phyloP scores from a whole-genome alignment of 1,284 basidiomycete genomes.

The Singerocomus inundabilis region DNA sequence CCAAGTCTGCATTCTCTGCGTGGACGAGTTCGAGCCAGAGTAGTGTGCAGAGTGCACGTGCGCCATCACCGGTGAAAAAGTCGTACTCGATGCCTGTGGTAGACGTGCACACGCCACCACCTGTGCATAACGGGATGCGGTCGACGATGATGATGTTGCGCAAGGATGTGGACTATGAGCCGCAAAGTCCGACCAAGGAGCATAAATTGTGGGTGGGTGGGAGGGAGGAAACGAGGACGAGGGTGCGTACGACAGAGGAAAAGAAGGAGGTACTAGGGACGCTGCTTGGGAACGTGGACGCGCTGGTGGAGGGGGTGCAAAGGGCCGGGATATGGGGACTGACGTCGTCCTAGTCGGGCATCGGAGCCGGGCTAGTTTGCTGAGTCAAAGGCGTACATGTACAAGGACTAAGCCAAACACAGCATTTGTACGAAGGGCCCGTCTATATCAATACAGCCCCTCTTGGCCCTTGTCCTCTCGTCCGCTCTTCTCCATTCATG shows the following conservation, averaged over 20 bases:
- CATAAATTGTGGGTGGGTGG: conserved; percentile 24
- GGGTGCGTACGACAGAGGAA: conserved; percentile 68
- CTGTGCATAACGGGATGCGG: conserved; percentile 28
- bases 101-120: too few relatives aligned
- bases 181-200: conserved; percentile 61
- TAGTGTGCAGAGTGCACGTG: conserved; percentile 26
- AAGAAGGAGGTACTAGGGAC: conserved; percentile 79
- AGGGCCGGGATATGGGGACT: conserved; percentile 83
- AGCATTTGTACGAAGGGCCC: too few relatives aligned
- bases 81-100: conserved; percentile 28
- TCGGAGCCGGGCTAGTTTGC: too few relatives aligned
- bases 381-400: conserved; percentile 20
- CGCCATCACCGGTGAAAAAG: conserved; percentile 32
- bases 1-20: conserved; percentile 44
- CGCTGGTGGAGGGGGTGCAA: conserved; percentile 79
- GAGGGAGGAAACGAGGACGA: conserved; percentile 5
- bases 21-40: conserved; percentile 39
- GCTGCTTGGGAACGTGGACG: conserved; percentile 86
- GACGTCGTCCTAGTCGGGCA: too few relatives aligned
- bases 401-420: conserved; percentile 11
- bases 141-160: conserved; percentile 62
- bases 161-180: conserved; percentile 69
- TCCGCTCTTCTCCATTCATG: conserved; percentile 3
- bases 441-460: conserved; percentile 5
- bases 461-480: conserved; percentile 3